Evolutionary conservation across 2,329 filamentous ascomycete species (phyloP).

Genomic region (Penicillium decumbens): DNA sequence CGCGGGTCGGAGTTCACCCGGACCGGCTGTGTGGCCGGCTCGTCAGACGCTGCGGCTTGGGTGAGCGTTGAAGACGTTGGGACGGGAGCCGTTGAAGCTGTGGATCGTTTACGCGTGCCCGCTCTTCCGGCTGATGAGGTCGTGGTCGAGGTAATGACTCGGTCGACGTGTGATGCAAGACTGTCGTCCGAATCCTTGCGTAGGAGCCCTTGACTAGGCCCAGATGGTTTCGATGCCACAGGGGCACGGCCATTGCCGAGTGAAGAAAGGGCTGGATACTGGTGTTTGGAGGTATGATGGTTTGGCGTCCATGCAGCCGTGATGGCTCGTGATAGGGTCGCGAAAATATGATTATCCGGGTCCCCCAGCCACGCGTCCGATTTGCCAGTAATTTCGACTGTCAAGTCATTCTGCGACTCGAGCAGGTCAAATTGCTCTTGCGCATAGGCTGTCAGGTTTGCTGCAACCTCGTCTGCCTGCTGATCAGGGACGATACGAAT

Average conservation of each 20-base stretch:
- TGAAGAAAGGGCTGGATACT: conserved; percentile 31
- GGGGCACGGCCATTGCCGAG: conserved; percentile 12
- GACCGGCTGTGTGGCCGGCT: conserved; percentile 9
- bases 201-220: conserved; percentile 21
- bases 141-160: conserved; percentile 38
- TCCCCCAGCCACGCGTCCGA: conserved; percentile 96
- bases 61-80: conserved; percentile 42
- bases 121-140: conserved; percentile 30
- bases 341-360: conserved; percentile 83
- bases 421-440: conserved; percentile 66
- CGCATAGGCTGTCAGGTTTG: conserved; percentile 63
- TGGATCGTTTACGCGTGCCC: conserved; percentile 27
- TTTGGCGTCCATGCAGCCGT: conserved; percentile 69
- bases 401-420: conserved; percentile 74
- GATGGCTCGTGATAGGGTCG: conserved; percentile 78
- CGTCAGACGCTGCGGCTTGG: conserved; percentile 19
- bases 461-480: conserved; percentile 71
- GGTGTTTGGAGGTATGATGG: conserved; percentile 29
- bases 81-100: conserved; percentile 23
- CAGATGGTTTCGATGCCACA: conserved; percentile 9
- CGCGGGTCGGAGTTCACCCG: conserved; percentile 8
- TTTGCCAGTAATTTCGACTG: conserved; percentile 81
- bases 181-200: conserved; percentile 38
- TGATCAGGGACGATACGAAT: conserved; percentile 91
- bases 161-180: conserved; percentile 39